Evolutionary conservation across 495 filamentous ascomycete genomes (phyloP).

Genomic region (Aspergillus cavernicola): DNA sequence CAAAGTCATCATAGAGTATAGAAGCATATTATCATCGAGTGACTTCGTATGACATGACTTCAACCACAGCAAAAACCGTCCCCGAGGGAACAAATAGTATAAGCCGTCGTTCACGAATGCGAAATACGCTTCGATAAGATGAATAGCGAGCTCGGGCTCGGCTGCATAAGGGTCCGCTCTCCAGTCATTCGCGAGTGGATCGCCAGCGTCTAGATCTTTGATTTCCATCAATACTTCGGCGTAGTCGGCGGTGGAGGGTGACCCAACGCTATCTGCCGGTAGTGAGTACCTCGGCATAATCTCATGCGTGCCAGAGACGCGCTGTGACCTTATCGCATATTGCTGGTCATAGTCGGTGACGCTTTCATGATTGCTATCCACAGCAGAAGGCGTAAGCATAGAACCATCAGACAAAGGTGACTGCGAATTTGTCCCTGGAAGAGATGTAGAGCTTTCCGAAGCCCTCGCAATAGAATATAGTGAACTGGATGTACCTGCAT

Average conservation of each 20-base stretch:
- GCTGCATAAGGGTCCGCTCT: constrained; percentile 59
- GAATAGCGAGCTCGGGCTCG: constrained; percentile 43
- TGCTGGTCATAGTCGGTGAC: constrained; percentile 27
- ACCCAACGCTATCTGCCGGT: constrained; percentile 7
- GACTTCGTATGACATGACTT: constrained; percentile 50
- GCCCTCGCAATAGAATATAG: constrained; percentile 33
- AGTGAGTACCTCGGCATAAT: constrained; percentile 14
- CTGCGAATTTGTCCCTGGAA: constrained; percentile 32
- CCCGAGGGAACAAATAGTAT: constrained; percentile 56
- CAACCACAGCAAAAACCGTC: constrained; percentile 51
- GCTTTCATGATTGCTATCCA: constrained; percentile 26
- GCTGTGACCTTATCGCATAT: constrained; percentile 20
- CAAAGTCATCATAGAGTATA: constrained; percentile 61
- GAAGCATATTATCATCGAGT: constrained; percentile 64
- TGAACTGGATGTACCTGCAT: constrained; percentile 33
- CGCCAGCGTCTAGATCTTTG: constrained; percentile 29
- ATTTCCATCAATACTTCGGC: constrained; percentile 34
- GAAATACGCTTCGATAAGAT: constrained; percentile 56
- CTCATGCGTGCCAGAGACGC: constrained; percentile 15
- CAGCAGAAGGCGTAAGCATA: constrained; percentile 27
- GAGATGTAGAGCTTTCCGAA: constrained; percentile 33
- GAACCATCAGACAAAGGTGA: constrained; percentile 36
- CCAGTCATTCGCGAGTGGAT: constrained; percentile 55
- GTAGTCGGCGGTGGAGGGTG: constrained; percentile 27
- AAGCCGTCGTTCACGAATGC: constrained; percentile 48